Evolutionary conservation across 768 basidiomycete genomes (phyloP).

Genomic region (Candolleomyces eurysporus): DNA sequence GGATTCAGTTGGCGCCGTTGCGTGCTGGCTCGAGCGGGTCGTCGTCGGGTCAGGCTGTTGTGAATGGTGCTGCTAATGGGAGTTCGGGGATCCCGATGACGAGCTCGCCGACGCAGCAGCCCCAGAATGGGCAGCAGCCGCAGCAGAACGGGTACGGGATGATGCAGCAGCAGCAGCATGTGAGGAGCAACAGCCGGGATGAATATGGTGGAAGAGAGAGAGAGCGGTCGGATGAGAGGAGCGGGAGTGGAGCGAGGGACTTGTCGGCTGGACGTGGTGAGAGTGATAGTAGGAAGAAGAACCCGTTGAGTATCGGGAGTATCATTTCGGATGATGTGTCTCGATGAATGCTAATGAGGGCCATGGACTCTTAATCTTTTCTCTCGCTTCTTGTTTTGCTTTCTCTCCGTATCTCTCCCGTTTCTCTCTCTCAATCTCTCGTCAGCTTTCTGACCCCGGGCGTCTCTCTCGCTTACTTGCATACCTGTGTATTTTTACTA

Average conservation of each 20-base stretch:
- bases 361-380: background rate
- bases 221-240: slow-evolving; percentile 12
- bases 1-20: slow-evolving; percentile 60
- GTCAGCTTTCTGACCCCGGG: background rate
- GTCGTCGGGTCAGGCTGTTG: no score
- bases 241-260: background rate
- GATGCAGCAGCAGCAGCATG: slow-evolving; percentile 17
- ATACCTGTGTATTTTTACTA: no score
- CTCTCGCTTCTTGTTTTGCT: slow-evolving; percentile 2
- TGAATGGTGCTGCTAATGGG: slow-evolving; percentile 2
- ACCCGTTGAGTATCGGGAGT: slow-evolving; percentile 66
- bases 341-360: background rate
- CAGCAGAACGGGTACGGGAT: background rate
- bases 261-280: slow-evolving; percentile 7
- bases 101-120: slow-evolving; percentile 1
- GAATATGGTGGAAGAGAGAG: slow-evolving; percentile 14
- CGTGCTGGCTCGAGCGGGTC: slow-evolving; percentile 18
- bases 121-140: background rate
- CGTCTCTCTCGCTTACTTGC: background rate
- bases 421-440: background rate
- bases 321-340: slow-evolving; percentile 57
- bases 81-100: slow-evolving; percentile 13
- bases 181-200: slow-evolving; percentile 27
- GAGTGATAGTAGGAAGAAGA: slow-evolving; percentile 47
- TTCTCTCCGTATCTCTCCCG: background rate